Base-by-base conservation (phyloP, 352 stramenopile genomes). In the Phytophthora fragariaefolia region DNA sequence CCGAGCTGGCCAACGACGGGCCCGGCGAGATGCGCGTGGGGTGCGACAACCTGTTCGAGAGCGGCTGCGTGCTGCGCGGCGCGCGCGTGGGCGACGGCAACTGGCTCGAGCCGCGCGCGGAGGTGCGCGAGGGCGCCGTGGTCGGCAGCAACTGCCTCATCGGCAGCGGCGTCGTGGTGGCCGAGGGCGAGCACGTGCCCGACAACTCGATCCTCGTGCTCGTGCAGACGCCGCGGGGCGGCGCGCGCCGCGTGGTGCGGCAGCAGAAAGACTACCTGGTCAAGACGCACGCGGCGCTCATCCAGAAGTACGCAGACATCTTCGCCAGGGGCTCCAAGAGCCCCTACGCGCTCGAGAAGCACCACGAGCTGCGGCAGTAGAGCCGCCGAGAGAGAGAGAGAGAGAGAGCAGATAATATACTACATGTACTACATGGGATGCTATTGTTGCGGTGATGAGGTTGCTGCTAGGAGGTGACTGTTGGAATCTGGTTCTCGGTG, bases 91-190 rank as follows among this genome's bases (percentile, higher is more conserved):
- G 88, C 13, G 75, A 79, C 56, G 76, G 79, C 60, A 95, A 93
- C 69, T 87, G 77, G 71, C 91, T 96, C 27, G 88, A 96, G 57
- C 73, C 88, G n/a, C 90, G 92, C 53, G 73, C 79, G 7, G 34
- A 73, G 51, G 74, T 76, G 2, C 69, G 70, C 7, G 63, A 52
- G 1, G 85, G 86, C 46, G 91, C 85, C 2, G 72, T 89, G 36
- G 84, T 96, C 53, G 88, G 88, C 30, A 84, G 80, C 66, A 87
- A 93, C 64, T 96, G 88, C 64, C 51, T 95, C 56, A 90, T 96
- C 40, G 88, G 88, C 60, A 91, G 82, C 47, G 82, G 86, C 66
- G 85, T 96, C 63, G 76, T 94, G 23, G 77, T 96, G 62, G 76
- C 73, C 18, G 70, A 63, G n/a, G 62, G 77, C 55, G 86, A 94